A percentile compares a stretch with the other conserved stretches of the same genome.
These are phyloP conservation scores for Peltaster fructicola DNA, from an alignment of 2,329 filamentous ascomycete genomes.

Conservation along the genomic window DNA sequence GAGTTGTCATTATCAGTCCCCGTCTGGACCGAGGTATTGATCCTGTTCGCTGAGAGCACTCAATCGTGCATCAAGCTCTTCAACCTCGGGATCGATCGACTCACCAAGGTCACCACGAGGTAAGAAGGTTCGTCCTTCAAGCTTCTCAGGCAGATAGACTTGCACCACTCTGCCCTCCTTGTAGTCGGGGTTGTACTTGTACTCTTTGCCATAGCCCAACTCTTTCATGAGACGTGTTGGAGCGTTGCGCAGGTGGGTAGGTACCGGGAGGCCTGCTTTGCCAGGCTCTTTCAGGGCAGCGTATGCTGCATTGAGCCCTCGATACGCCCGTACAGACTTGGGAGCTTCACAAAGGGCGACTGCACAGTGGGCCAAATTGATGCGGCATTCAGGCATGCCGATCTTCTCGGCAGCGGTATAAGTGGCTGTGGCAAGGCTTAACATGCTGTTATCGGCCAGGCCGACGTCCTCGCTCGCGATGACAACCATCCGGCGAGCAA, in stretches of 20 bases:
- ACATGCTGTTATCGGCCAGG: slow-evolving; percentile 67
- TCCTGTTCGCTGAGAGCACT: too few relatives aligned
- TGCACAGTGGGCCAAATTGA: slow-evolving; percentile 74
- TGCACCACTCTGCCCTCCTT: slow-evolving; percentile 64
- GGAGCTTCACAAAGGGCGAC: slow-evolving; percentile 64
- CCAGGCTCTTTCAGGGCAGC: slow-evolving; percentile 68
- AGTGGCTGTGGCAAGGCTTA: slow-evolving; percentile 68
- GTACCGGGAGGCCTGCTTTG: slow-evolving; percentile 63
- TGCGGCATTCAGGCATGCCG: slow-evolving; percentile 85
- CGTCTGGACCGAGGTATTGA: too few relatives aligned
- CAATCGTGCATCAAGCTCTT: too few relatives aligned
- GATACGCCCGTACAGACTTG: slow-evolving; percentile 77
- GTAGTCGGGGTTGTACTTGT: slow-evolving; percentile 95
- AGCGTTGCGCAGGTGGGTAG: slow-evolving; percentile 77
- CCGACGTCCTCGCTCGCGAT: slow-evolving; percentile 91
- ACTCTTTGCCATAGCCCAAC: slow-evolving; percentile 73
- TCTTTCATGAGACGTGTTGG: slow-evolving; percentile 89
- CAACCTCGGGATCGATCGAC: slow-evolving; percentile 45
- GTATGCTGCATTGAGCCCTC: slow-evolving; percentile 64
- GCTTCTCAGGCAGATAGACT: slow-evolving; percentile 69
- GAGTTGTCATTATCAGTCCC: too few relatives aligned
- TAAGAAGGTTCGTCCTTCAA: slow-evolving; percentile 56
- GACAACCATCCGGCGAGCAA: slow-evolving; percentile 83
- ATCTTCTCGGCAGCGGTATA: slow-evolving; percentile 84
- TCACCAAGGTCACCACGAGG: slow-evolving; percentile 66